Evolutionary conservation across 441 rosid species (phyloP).

Genomic region (Eutrema salsugineum): DNA sequence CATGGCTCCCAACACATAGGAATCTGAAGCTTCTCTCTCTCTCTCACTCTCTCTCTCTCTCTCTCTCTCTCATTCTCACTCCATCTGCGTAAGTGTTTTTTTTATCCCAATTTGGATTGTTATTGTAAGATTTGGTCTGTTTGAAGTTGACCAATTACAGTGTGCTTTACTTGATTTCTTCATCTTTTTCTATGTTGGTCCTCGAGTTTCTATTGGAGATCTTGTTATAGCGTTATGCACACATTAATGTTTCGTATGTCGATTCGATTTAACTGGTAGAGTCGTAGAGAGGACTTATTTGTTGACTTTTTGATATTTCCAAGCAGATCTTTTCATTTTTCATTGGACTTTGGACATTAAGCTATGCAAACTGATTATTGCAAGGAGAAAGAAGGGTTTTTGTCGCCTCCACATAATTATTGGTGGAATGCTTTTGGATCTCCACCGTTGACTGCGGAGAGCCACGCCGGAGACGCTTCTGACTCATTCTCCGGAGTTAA

Average conservation of each 20-base stretch:
- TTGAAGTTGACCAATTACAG: background rate
- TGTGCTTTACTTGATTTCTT: background rate
- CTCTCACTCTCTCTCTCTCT: background rate
- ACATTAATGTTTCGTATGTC: background rate
- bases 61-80: background rate
- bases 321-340: constrained; percentile 15
- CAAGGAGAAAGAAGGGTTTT: constrained; percentile 44
- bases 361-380: constrained; percentile 52
- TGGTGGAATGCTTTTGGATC: constrained; percentile 58
- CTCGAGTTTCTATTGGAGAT: background rate
- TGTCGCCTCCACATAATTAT: constrained; percentile 40
- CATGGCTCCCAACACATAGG: constrained; percentile 59
- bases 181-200: background rate
- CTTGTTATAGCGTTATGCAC: background rate
- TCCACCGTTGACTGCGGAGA: constrained; percentile 32
- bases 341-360: constrained; percentile 33
- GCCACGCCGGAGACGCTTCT: constrained; percentile 33
- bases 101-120: background rate
- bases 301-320: constrained; percentile 6
- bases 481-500: constrained; percentile 36
- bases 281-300: background rate
- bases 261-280: background rate
- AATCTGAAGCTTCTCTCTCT: constrained; percentile 5
- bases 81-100: background rate
- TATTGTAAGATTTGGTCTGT: background rate